A percentile compares a stretch with the other conserved stretches of the same genome.
Evolutionary conservation across 768 basidiomycete species (phyloP).

Genomic region (Cyathus striatus): DNA sequence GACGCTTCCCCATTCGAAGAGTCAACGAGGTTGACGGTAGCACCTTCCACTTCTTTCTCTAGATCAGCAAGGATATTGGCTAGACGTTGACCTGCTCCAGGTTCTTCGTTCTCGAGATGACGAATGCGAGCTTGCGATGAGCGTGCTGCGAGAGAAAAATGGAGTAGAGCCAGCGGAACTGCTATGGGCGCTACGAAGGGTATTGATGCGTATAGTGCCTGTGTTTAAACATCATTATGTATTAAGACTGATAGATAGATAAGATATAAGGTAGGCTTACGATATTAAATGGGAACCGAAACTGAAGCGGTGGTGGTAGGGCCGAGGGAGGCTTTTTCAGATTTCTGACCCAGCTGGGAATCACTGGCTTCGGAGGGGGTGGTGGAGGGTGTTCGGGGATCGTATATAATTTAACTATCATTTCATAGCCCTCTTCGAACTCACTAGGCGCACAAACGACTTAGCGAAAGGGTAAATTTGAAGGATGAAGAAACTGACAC

Average conservation of each 20-base stretch:
- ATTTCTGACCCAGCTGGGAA: slow-evolving; percentile 38
- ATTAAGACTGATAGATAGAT: neutral
- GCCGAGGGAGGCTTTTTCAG: slow-evolving; percentile 34
- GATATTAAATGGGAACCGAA: slow-evolving; percentile 65
- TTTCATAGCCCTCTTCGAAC: slow-evolving; percentile 49
- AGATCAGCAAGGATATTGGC: slow-evolving; percentile 50
- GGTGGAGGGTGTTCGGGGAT: slow-evolving; percentile 39
- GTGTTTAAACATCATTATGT: slow-evolving; percentile 3
- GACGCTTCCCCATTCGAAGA: slow-evolving; percentile 31
- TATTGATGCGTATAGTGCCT: slow-evolving; percentile 51
- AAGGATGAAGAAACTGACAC: slow-evolving; percentile 37
- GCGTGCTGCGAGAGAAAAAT: slow-evolving; percentile 51
- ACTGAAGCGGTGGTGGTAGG: slow-evolving; percentile 55
- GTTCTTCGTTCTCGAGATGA: slow-evolving; percentile 52
- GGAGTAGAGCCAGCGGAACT: slow-evolving; percentile 47
- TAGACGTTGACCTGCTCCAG: slow-evolving; percentile 45
- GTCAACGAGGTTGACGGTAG: slow-evolving; percentile 57
- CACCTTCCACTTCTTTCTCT: slow-evolving; percentile 57
- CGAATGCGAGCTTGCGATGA: slow-evolving; percentile 63
- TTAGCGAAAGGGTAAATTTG: neutral
- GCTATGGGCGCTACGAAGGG: slow-evolving; percentile 64
- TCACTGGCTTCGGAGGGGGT: slow-evolving; percentile 26
- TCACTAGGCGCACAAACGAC: slow-evolving; percentile 31
- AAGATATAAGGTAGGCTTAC: slow-evolving; percentile 35
- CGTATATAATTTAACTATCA: slow-evolving; percentile 50